Conservation (phyloP, 2,329 filamentous ascomycete genomes). For the Fusarium tupiense region DNA sequence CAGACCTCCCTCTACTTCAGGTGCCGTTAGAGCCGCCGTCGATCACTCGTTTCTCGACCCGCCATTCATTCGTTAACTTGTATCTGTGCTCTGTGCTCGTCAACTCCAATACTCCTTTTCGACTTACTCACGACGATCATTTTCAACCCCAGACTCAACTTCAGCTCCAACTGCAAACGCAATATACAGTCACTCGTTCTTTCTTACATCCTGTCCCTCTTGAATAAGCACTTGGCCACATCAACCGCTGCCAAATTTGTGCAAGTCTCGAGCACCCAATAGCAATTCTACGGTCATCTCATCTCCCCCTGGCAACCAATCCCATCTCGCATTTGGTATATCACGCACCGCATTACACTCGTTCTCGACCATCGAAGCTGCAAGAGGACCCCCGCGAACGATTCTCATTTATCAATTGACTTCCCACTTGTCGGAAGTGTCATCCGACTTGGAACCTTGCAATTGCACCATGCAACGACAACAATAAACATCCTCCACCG, state of each 20-base stretch:
- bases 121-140: slow-evolving; percentile 26
- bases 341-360: slow-evolving; percentile 18
- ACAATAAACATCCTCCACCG: slow-evolving; percentile 3
- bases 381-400: slow-evolving; percentile 2
- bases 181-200: slow-evolving; percentile 17
- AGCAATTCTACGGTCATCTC: slow-evolving; percentile 22
- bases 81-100: background rate
- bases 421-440: background rate
- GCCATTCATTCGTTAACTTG: slow-evolving; percentile 13
- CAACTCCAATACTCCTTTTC: slow-evolving; percentile 12
- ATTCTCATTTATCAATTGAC: slow-evolving; percentile 25
- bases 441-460: background rate
- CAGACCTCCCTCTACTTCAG: slow-evolving; percentile 13
- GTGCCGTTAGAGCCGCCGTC: slow-evolving; percentile 33
- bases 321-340: slow-evolving; percentile 17
- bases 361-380: slow-evolving; percentile 16
- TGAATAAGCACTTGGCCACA: background rate
- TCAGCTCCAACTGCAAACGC: background rate
- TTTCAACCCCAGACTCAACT: slow-evolving; percentile 16
- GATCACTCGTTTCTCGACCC: slow-evolving; percentile 39
- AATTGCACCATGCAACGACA: slow-evolving; percentile 23
- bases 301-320: slow-evolving; percentile 33
- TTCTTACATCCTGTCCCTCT: background rate
- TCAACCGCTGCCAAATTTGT: slow-evolving; percentile 7
- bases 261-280: background rate